Percentiles rank a stretch among this genome's conserved stretches.
phyloP scores from a whole-genome alignment of 2,329 filamentous ascomycete genomes.

The Pseudocercospora fuligena region DNA sequence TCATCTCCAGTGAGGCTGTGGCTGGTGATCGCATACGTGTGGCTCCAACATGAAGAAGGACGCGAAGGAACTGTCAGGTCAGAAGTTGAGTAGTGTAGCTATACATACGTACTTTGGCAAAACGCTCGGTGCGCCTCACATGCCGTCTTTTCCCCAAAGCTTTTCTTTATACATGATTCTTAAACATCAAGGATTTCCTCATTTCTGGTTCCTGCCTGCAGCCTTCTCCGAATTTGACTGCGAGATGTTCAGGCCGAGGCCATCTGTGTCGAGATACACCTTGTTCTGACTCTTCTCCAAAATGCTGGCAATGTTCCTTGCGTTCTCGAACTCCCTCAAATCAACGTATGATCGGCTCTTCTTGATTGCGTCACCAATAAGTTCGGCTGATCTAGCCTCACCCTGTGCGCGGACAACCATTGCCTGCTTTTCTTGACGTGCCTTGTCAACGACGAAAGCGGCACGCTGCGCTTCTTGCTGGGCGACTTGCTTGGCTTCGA shows the following conservation, averaged over 20 bases:
- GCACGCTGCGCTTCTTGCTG: slow-evolving; percentile 95
- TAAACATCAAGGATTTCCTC: neutral
- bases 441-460: slow-evolving; percentile 98
- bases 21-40: neutral
- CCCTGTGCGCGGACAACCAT: slow-evolving; percentile 98
- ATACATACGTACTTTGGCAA: slow-evolving; percentile 14
- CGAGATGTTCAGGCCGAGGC: slow-evolving; percentile 84
- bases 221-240: slow-evolving; percentile 26
- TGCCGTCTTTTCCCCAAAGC: neutral
- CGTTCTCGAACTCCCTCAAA: slow-evolving; percentile 97
- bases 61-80: neutral
- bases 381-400: slow-evolving; percentile 96
- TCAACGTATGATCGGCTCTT: slow-evolving; percentile 97
- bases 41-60: neutral
- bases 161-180: slow-evolving; percentile 11
- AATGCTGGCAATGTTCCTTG: slow-evolving; percentile 82
- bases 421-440: slow-evolving; percentile 98
- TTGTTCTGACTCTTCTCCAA: slow-evolving; percentile 92
- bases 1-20: neutral
- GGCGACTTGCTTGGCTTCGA: slow-evolving; percentile 72
- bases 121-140: neutral
- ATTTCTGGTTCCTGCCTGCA: slow-evolving; percentile 13
- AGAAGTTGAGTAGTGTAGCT: slow-evolving; percentile 23
- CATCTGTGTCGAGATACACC: slow-evolving; percentile 88
- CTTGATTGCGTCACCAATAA: slow-evolving; percentile 99